Percentiles rank a stretch among this genome's conserved stretches.
phyloP scores from a whole-genome alignment of 805 yeast species.

The Grigorovia humatica region DNA sequence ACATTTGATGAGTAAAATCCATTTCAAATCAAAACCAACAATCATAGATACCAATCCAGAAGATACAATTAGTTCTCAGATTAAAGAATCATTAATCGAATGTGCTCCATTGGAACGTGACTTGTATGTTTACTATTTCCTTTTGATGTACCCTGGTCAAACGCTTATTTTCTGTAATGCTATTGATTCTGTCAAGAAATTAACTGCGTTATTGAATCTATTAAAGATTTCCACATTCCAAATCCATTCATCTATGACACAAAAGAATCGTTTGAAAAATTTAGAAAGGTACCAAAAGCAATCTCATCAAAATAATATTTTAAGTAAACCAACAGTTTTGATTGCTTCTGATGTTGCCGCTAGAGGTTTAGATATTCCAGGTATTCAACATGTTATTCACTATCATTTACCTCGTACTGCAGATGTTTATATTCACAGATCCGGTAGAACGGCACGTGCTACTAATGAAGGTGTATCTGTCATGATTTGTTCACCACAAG shows the following conservation, averaged over 20 bases:
- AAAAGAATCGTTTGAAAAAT: constrained; percentile 79
- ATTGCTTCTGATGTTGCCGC: constrained; percentile 98
- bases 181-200: constrained; percentile 86
- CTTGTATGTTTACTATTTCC: constrained; percentile 76
- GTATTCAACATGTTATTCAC: constrained; percentile 88
- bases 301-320: constrained; percentile 29
- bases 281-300: constrained; percentile 48
- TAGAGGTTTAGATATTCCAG: constrained; percentile 88
- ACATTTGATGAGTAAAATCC: constrained; percentile 56
- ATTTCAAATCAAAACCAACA: constrained; percentile 59
- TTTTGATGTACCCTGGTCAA: constrained; percentile 77
- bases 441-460: constrained; percentile 98
- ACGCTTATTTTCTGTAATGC: constrained; percentile 89
- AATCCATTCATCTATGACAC: constrained; percentile 89
- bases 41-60: constrained; percentile 82
- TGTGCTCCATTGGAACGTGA: constrained; percentile 89
- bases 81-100: constrained; percentile 81
- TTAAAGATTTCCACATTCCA: constrained; percentile 61
- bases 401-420: constrained; percentile 93
- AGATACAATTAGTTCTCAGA: constrained; percentile 60
- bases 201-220: constrained; percentile 64
- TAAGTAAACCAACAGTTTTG: constrained; percentile 51
- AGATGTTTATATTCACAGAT: constrained; percentile 87
- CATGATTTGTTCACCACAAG: constrained; percentile 87
- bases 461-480: constrained; percentile 90